Evolutionary conservation across 371 early-diverging fungal species (phyloP), one percentile per base, ranked within the genome.

Genomic region (Basidiobolus meristosporus): DNA sequence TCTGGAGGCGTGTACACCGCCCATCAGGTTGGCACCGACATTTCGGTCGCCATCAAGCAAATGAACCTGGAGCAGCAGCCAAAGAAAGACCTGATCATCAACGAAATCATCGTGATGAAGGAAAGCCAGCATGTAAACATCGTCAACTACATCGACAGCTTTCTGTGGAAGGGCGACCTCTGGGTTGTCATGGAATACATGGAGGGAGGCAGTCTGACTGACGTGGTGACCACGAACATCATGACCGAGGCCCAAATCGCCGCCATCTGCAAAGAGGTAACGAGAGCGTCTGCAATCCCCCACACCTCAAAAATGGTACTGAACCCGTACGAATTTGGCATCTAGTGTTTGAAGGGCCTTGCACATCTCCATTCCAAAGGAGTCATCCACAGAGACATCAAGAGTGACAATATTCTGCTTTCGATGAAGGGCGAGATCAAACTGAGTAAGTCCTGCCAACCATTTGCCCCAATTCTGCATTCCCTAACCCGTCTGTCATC

Each of bases 131-230:
- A 95, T 63, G 74, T 77, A 52, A 91, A 95, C 54, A 90, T 95
- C 63, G 96, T 95, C 52, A 95, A 91, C 57, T 95, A 67, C 45
- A 87, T 91, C 46, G 96, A 95, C 57, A 80, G 82, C 38, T 95
- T 82, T 57, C 51, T 95, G 38, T 76, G 63, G 60, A 66, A 73
- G 26, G 84, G 81, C 14, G 87, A 89, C 47, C 63, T 91, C 12
- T 91, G 89, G 90, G 81, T 80, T 1, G 76, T 90, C 16, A 93
- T 90, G 90, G 95, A 93, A 62, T 93, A 89, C 50, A 93, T 93
- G 95, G 90, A 90, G 51, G 95, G 91, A 23, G 95, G 95, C 14
- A 73, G 82, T 39, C 55, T 93, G 41, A 93, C 91, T 0, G 89
- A 87, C 44, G 85, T 84, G 6, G 87, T 93, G n/a, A 87, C 87